Base-by-base conservation (phyloP, 768 basidiomycete genomes). In the Boletus rubropictus region DNA sequence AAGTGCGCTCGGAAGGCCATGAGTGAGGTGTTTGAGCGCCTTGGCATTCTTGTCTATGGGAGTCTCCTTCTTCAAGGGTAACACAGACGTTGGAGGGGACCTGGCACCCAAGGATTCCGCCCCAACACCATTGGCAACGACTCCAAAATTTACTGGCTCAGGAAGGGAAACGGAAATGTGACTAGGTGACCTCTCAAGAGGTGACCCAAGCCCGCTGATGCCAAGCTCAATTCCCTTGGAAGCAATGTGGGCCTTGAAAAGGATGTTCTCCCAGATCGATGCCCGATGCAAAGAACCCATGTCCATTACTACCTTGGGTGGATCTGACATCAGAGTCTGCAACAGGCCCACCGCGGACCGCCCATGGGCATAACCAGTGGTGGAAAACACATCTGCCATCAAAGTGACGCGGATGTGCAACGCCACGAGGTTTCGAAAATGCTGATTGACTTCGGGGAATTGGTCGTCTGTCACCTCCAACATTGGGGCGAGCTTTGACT, bases 371-470 rank as follows among this genome's bases (percentile, higher is more conserved):
- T 86, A 90, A 7, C 86, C 84, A 17, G 87, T 80, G 25, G 85
- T 89, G 5, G 83, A 78, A 65, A 93, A 93, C 15, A 93, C 81
- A 56, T 96, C 93, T 7, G 88, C 86, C 42, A 96, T 79, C 34
- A 94, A 70, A 17, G 85, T 85, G 44, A 91, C 76, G 17, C 88
- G 82, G 34, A 89, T 83, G 54, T 91, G 81, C 24, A 95, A 70
- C 15, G 80, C 77, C 37, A 90, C 77, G 7, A 95, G 74, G 52
- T 70, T 74, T 27, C 89, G 78, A 72, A 95, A 94, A 24, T 71
- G 69, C 20, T 69, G 64, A 59, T 89, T 89, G 9, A 78, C 76
- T 28, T 70, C 65, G 10, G 67, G 62, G 37, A 73, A 66, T 17
- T 80, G 71, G 39, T 74, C 74, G 20, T 67, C 81, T 76, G 50